Conservation (phyloP, 1,284 basidiomycete genomes). For the Gymnopus androsaceus region DNA sequence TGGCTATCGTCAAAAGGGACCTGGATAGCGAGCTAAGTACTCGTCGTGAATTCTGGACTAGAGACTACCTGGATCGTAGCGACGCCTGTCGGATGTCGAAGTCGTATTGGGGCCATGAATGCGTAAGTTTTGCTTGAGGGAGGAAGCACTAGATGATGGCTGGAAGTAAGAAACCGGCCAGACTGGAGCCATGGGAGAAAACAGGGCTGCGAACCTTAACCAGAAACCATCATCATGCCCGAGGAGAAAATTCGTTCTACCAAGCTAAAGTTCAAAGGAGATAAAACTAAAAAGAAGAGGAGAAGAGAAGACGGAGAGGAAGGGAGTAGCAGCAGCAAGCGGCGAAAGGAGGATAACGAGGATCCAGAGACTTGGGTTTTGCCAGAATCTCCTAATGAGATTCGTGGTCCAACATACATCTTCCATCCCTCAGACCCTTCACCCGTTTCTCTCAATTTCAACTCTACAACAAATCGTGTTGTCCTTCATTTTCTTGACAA, state of each 20-base stretch:
- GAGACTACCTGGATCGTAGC: no score
- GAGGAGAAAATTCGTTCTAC: slow-evolving; percentile 59
- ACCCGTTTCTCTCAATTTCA: slow-evolving; percentile 75
- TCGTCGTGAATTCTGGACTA: no score
- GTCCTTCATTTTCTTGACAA: slow-evolving; percentile 65
- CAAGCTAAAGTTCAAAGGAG: slow-evolving; percentile 86
- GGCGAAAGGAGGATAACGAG: slow-evolving; percentile 61
- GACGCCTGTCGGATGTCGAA: slow-evolving; percentile 82
- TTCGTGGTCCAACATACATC: slow-evolving; percentile 83
- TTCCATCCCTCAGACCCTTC: slow-evolving; percentile 75
- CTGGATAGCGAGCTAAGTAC: no score
- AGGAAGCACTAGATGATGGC: not conserved
- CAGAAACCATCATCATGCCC: slow-evolving; percentile 35
- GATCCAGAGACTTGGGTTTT: slow-evolving; percentile 78
- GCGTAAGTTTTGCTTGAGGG: no score
- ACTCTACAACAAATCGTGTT: slow-evolving; percentile 74
- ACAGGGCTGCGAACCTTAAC: no score
- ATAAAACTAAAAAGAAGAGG: slow-evolving; percentile 80
- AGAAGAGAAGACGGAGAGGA: slow-evolving; percentile 61
- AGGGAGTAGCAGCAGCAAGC: slow-evolving; percentile 45
- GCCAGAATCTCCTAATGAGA: slow-evolving; percentile 69
- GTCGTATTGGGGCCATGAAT: slow-evolving; percentile 65
- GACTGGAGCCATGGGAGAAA: not conserved
- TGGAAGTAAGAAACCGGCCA: not conserved
- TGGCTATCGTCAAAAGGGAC: slow-evolving; percentile 56